Percentiles rank a stretch among this genome's conserved stretches.
phyloP scores from a whole-genome alignment of 2,329 filamentous ascomycete genomes.

The Ceratocystis cubensis region DNA sequence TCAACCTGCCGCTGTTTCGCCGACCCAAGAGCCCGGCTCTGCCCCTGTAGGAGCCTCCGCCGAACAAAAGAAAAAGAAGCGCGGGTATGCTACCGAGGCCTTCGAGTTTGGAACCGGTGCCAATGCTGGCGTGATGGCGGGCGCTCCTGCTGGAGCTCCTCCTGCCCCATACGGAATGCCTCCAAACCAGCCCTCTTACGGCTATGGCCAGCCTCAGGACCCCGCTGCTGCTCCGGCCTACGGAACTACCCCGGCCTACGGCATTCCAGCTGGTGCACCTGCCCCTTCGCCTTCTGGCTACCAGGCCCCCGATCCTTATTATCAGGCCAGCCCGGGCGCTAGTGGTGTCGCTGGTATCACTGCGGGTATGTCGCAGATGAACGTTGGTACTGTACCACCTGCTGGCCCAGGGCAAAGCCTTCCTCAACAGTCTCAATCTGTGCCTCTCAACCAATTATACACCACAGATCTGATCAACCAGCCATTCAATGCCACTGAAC shows the following conservation, averaged over 20 bases:
- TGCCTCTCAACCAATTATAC: constrained; percentile 68
- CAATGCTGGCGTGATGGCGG: constrained; percentile 47
- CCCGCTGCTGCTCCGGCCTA: constrained; percentile 31
- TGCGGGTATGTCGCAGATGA: constrained; percentile 75
- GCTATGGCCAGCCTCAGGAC: constrained; percentile 43
- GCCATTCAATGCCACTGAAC: constrained; percentile 84
- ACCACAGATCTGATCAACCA: constrained; percentile 84
- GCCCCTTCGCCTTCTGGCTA: constrained; percentile 44
- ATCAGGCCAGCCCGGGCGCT: constrained; percentile 33
- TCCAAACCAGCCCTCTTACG: constrained; percentile 40
- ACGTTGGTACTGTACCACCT: constrained; percentile 42
- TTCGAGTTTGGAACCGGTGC: constrained; percentile 85
- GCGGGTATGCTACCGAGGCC: constrained; percentile 84
- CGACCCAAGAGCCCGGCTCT: constrained; percentile 26
- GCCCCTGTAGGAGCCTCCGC: constrained; percentile 22
- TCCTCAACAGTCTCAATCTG: constrained; percentile 33
- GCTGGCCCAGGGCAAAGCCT: constrained; percentile 39
- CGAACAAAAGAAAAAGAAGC: constrained; percentile 69
- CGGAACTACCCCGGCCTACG: constrained; percentile 33
- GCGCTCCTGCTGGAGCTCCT: constrained; percentile 31
- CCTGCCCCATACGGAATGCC: constrained; percentile 42
- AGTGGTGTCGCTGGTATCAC: constrained; percentile 59
- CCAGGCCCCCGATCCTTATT: constrained; percentile 55
- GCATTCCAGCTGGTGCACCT: constrained; percentile 26
- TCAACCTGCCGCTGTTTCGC: constrained; percentile 28